Conservation (phyloP, 164 flowering plant genomes). For the Santalum album region DNA sequence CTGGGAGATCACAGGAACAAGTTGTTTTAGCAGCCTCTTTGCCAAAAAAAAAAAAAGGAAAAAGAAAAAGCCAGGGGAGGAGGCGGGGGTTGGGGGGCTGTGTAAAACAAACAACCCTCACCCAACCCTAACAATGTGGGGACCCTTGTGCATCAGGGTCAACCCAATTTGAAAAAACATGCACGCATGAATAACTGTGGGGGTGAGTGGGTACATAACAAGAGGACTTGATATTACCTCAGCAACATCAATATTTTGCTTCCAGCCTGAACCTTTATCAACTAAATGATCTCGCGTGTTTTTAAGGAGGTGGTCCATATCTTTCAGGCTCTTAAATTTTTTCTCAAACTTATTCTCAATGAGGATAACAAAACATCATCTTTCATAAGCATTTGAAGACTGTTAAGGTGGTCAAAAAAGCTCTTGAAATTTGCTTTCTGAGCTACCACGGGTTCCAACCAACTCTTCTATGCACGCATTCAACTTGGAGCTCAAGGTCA, state of each 20-base stretch:
- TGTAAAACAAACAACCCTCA: too few species aligned
- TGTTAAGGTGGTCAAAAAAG: constrained; percentile 37
- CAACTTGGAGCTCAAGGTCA: constrained; percentile 31
- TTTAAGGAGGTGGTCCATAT: constrained; percentile 40
- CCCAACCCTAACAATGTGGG: too few species aligned
- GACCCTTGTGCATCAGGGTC: too few species aligned
- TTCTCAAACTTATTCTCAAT: constrained; percentile 30
- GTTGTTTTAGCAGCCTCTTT: too few species aligned
- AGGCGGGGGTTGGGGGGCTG: too few species aligned
- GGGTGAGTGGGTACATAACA: not conserved
- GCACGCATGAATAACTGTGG: not conserved
- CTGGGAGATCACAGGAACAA: too few species aligned
- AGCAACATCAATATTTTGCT: constrained; percentile 14
- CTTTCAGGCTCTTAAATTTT: constrained; percentile 45
- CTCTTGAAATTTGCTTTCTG: constrained; percentile 50
- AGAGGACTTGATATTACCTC: constrained; percentile 33
- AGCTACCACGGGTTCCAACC: constrained; percentile 50
- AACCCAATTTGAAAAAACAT: too few species aligned
- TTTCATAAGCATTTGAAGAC: constrained; percentile 42
- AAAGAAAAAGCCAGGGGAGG: too few species aligned
- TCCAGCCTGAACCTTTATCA: constrained; percentile 18
- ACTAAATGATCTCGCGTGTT: constrained; percentile 24
- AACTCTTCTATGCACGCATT: constrained; percentile 51
- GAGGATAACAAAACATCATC: constrained; percentile 35
- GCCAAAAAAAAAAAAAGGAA: too few species aligned